Base-by-base conservation (phyloP, 1,139 yeast genomes). In the Dujonia santamariae region DNA sequence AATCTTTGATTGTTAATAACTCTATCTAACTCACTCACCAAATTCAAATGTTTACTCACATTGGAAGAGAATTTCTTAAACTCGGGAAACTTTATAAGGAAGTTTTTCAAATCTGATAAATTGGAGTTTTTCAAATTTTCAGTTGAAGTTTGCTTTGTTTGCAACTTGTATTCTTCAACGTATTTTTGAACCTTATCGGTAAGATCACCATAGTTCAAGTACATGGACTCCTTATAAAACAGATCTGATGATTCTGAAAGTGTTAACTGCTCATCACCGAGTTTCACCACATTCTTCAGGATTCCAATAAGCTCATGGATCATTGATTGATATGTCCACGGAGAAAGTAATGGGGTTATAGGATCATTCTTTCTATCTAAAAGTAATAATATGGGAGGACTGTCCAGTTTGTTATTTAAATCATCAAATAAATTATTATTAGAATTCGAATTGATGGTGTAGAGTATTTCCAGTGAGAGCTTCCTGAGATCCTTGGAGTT, bases 241-340 rank as follows among this genome's bases (percentile, higher is more conserved):
- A 70, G 61, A 54, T 92, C 99, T 43, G 80, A 84, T 14, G 52
- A 46, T 21, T 62, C 63, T 7, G 61, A 53, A n/a, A 64, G 41
- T 8, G 61, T 45, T 19, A 63, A 46, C 37, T 59, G 62, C 35
- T 61, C 67, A 5, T 9, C 37, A 9, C 31, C 62, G 35, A 90
- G 57, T 43, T 79, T 81, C 3, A 87, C 96, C 4, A 92, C 74
- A 48, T 92, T 92, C 52, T 87, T 83, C 15, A 69, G 64, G 39
- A 92, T 85, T 1, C 92, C 95, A 26, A 92, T 66, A 23, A 87
- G 72, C 53, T 94, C 97, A 55, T 92, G 96, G 13, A 92, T 86
- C 98, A 94, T 92, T 2, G 97, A 86, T 53, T 92, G 97, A 58
- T 88, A 92, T 0, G 98, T 90, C 99, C 99, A 92, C 2, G 97